Percentiles rank a stretch among this genome's conserved stretches.
Conservation (phyloP, 768 basidiomycete genomes). For the Clavaria fumosa region DNA sequence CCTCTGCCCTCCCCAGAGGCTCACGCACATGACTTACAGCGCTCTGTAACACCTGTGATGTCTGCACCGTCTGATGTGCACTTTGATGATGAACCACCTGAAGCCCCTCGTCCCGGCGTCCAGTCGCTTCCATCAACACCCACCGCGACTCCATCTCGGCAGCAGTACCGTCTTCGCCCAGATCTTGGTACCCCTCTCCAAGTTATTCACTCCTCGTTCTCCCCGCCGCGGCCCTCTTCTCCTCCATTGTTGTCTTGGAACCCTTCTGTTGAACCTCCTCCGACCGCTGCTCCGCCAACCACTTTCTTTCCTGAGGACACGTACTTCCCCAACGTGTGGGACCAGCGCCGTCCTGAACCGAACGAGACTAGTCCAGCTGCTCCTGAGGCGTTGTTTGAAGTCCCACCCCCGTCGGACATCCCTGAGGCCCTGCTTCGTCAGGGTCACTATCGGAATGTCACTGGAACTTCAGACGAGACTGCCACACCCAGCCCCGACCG, state of each 20-base stretch:
- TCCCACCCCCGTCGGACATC: conserved; percentile 44
- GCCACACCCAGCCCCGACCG: conserved; percentile 47
- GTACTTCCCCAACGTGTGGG: conserved; percentile 82
- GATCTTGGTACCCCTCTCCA: no score
- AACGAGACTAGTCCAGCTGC: conserved; percentile 20
- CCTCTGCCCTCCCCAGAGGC: no score
- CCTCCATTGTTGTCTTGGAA: conserved; percentile 68
- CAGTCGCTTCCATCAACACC: no score
- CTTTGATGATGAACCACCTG: no score
- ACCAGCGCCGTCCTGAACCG: conserved; percentile 33
- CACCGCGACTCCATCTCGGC: no score
- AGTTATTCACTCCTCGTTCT: no score
- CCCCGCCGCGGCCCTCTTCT: conserved; percentile 30
- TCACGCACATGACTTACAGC: no score
- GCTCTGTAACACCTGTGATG: no score
- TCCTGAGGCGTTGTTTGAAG: conserved; percentile 40
- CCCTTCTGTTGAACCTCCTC: conserved; percentile 66
- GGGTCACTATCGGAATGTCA: conserved; percentile 59
- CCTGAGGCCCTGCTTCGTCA: conserved; percentile 53
- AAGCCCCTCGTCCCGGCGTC: no score
- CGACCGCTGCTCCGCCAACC: conserved; percentile 36
- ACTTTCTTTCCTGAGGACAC: conserved; percentile 57
- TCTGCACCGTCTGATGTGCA: no score
- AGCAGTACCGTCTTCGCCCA: no score
- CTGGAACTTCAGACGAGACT: conserved; percentile 28